Base-by-base conservation (phyloP, 2,329 filamentous ascomycete genomes). In the Pyricularia grisea region DNA sequence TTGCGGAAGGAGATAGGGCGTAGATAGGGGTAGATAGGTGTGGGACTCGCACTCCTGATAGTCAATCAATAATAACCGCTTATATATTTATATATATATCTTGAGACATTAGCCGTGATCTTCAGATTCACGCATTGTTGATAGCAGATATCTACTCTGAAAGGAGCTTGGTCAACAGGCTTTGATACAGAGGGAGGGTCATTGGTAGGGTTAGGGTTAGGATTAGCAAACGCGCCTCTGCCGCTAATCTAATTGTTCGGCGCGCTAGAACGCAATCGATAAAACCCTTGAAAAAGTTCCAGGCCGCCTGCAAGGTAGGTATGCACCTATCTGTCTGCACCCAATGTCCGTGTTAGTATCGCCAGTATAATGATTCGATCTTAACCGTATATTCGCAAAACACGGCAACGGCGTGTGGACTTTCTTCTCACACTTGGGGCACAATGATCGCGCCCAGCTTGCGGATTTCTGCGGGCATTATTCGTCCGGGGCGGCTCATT, bases 1-100 rank as follows among this genome's bases (percentile, higher is more conserved):
- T 67, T 77, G 70, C 75, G 76, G 69, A 76, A 74, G 70, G 76
- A 77, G 71, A 67, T 76, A 33, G 75, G 74, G 25, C 69, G 75
- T 67, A 71, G 72, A 61, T 36, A 36, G 74, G 25, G 68, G 74
- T 68, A 71, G 71, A 61, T 73, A 70, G 68, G n/a, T n/a, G 42
- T 67, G 36, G 12, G 23, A 27, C 58, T 27, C 14, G 36, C 17
- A 55, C 7, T 30, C 9, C 12, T 23, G 28, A 30, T 3, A 67
- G 65, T n/a, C 23, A 20, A 42, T 30, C 14, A 20, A 17, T 20
- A 25, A 27, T 50, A 7, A 5, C 17, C 7, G n/a, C n/a, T n/a
- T n/a, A n/a, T n/a, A n/a, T n/a, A n/a, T n/a, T n/a, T n/a, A n/a
- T n/a, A n/a, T n/a, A n/a, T n/a, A n/a, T n/a, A n/a, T n/a, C n/a